These are phyloP conservation scores for Penicillium verrucosum DNA, from an alignment of 2,329 filamentous ascomycete species.

Conservation along the genomic window DNA sequence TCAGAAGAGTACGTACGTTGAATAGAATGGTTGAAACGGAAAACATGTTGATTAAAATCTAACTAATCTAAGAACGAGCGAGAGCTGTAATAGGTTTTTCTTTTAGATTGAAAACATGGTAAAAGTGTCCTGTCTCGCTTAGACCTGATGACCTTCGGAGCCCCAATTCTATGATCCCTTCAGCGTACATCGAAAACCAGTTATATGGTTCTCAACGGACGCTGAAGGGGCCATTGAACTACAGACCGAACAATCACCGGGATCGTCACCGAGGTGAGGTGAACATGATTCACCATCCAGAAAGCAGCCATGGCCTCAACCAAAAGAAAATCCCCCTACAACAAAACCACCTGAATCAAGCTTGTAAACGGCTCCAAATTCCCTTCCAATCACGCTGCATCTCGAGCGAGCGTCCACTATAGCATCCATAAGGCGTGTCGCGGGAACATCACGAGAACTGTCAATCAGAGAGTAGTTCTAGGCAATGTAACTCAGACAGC, in stretches of 20 bases:
- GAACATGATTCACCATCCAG: background rate
- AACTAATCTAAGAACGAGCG: background rate
- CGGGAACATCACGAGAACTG: background rate
- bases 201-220: conserved; percentile 5
- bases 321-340: background rate
- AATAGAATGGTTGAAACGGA: background rate
- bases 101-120: background rate
- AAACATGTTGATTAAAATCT: background rate
- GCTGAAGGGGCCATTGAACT: conserved; percentile 9
- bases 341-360: background rate
- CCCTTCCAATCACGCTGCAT: background rate
- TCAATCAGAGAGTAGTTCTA: background rate
- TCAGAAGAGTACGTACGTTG: background rate
- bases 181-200: conserved; percentile 10
- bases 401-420: background rate
- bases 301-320: background rate
- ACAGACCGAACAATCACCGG: background rate
- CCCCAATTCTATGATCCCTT: conserved; percentile 3
- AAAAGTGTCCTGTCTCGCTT: background rate
- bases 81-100: background rate
- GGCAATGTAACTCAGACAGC: background rate
- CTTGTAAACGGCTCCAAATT: background rate
- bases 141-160: background rate
- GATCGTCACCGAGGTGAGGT: background rate
- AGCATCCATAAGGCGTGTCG: background rate